phyloP scores from a whole-genome alignment of 2,329 filamentous ascomycete species.

The Aureobasidium namibiae region DNA sequence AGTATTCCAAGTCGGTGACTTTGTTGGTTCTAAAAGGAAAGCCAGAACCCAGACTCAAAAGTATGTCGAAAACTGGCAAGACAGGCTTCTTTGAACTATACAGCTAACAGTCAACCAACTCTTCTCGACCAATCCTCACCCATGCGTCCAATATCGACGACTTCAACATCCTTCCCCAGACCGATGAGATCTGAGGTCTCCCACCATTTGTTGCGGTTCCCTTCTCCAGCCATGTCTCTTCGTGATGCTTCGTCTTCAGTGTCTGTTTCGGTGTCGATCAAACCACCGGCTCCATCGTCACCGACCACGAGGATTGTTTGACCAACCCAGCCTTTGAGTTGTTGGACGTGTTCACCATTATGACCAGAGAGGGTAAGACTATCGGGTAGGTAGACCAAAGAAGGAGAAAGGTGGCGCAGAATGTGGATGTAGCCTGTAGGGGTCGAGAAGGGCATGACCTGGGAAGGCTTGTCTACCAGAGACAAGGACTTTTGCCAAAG shows the following conservation, averaged over 20 bases:
- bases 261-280: constrained; percentile 72
- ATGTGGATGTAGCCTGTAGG: constrained; percentile 78
- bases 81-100: too few relatives aligned
- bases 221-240: constrained; percentile 32
- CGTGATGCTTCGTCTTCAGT: constrained; percentile 38
- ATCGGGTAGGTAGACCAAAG: constrained; percentile 81
- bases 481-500: constrained; percentile 70
- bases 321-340: constrained; percentile 55
- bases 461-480: constrained; percentile 75
- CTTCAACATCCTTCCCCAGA: constrained; percentile 75
- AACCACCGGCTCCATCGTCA: constrained; percentile 68
- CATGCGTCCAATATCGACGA: constrained; percentile 74
- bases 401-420: constrained; percentile 74
- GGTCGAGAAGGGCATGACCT: constrained; percentile 83
- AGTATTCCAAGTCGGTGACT: too few relatives aligned
- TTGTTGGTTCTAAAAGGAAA: too few relatives aligned
- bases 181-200: constrained; percentile 73
- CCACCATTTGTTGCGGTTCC: constrained; percentile 56
- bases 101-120: too few relatives aligned
- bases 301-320: constrained; percentile 55
- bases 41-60: too few relatives aligned
- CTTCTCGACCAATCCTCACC: constrained; percentile 82
- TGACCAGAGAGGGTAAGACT: constrained; percentile 61
- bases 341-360: constrained; percentile 64
- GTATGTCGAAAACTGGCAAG: too few relatives aligned